These are phyloP conservation scores for Pachysandra terminalis DNA, from an alignment of 164 flowering plant species.

Conservation along the genomic window DNA sequence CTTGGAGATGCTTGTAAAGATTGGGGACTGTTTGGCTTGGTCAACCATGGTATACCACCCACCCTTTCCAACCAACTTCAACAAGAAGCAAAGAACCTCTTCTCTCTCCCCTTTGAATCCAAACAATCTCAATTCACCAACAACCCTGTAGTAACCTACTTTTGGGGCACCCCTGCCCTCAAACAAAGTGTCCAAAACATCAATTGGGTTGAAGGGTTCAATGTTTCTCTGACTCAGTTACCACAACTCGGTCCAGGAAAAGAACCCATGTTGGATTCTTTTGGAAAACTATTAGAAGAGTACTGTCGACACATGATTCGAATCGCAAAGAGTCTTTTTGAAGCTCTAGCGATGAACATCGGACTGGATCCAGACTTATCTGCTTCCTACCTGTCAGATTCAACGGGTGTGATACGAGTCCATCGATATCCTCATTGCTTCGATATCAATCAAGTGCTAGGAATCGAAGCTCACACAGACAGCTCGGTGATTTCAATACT, in stretches of 20 bases:
- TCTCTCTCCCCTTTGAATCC: slow-evolving; percentile 46
- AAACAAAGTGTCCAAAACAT: slow-evolving; percentile 17
- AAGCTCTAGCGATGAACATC: slow-evolving; percentile 33
- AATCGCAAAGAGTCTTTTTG: slow-evolving; percentile 37
- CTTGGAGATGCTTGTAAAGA: slow-evolving; percentile 41
- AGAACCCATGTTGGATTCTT: slow-evolving; percentile 28
- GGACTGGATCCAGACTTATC: slow-evolving; percentile 14
- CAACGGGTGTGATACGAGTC: slow-evolving; percentile 41
- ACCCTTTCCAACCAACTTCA: slow-evolving; percentile 31
- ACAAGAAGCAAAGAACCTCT: slow-evolving; percentile 30
- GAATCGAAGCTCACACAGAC: slow-evolving; percentile 62
- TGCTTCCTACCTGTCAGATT: slow-evolving; percentile 24
- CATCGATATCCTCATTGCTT: slow-evolving; percentile 44
- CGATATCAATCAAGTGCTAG: slow-evolving; percentile 10
- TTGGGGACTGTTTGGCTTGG: slow-evolving; percentile 68
- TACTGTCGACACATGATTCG: slow-evolving; percentile 47
- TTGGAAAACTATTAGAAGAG: slow-evolving; percentile 39
- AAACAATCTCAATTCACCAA: slow-evolving; percentile 29
- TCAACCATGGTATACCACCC: slow-evolving; percentile 64
- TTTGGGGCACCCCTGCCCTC: slow-evolving; percentile 63
- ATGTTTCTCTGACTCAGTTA: slow-evolving; percentile 36
- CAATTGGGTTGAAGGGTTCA: slow-evolving; percentile 52
- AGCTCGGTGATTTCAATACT: slow-evolving; percentile 63
- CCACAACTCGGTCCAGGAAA: slow-evolving; percentile 7
- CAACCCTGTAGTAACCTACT: slow-evolving; percentile 37